Percentiles rank a stretch among this genome's conserved stretches.
Evolutionary conservation across 208 protist genomes (phyloP).

Genomic region (Naegleria lovaniensis): DNA sequence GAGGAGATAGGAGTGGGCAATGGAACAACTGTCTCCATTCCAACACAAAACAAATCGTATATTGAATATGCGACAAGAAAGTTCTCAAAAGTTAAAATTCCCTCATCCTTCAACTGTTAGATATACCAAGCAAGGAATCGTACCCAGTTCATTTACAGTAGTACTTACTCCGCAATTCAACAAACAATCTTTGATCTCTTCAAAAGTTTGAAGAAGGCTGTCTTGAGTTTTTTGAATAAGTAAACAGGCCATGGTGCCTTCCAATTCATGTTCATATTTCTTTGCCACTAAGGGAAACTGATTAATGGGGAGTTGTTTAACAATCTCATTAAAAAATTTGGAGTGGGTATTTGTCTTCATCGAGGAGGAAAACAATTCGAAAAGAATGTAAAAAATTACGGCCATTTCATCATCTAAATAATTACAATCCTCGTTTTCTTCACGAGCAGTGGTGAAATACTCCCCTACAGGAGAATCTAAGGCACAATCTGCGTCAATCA

Average conservation of each 20-base stretch:
- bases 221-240: background rate
- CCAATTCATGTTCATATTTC: background rate
- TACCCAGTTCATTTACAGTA: too few species aligned
- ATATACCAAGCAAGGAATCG: background rate
- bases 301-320: background rate
- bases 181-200: background rate
- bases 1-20: background rate
- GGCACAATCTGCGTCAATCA: background rate
- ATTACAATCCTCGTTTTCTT: background rate
- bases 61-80: background rate
- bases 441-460: background rate
- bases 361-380: background rate
- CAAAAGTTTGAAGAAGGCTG: background rate
- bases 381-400: background rate
- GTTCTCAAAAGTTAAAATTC: slow-evolving; percentile 4
- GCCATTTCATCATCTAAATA: background rate
- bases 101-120: background rate
- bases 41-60: background rate
- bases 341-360: background rate
- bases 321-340: background rate
- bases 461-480: background rate
- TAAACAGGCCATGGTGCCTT: background rate
- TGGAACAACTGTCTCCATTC: background rate
- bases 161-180: background rate
- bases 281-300: background rate